phyloP scores from a whole-genome alignment of 1,139 yeast species.

The Komagataea norvegica region DNA sequence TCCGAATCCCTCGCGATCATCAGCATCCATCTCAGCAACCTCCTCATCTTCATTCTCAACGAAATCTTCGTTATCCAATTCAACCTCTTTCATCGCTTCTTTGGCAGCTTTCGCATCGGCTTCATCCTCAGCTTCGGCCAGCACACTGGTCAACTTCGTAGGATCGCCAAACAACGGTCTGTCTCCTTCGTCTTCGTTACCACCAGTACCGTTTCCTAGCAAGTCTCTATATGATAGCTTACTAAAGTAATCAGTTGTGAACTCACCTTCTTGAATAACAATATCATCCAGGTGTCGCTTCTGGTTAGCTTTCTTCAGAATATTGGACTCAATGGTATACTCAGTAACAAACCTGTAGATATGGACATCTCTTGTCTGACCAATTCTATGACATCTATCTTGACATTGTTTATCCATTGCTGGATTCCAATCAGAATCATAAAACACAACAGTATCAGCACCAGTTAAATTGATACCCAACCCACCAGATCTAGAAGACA shows the following conservation, averaged over 20 bases:
- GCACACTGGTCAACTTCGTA: constrained; percentile 54
- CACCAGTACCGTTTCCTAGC: constrained; percentile 65
- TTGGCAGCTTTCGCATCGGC: constrained; percentile 90
- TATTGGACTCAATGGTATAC: constrained; percentile 93
- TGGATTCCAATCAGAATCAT: constrained; percentile 99
- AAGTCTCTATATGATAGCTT: constrained; percentile 86
- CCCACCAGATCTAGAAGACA: constrained; percentile 97
- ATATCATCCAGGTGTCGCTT: constrained; percentile 93
- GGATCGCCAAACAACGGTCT: constrained; percentile 34
- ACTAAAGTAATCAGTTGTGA: constrained; percentile 93
- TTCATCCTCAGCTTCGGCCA: constrained; percentile 94
- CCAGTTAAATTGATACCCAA: constrained; percentile 96
- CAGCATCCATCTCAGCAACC: constrained; percentile 40
- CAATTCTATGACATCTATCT: constrained; percentile 98
- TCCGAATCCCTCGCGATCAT: constrained; percentile 68
- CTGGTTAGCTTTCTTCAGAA: constrained; percentile 90
- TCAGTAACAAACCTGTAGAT: constrained; percentile 95
- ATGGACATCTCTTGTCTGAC: constrained; percentile 96
- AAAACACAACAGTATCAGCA: constrained; percentile 98
- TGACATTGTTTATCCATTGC: constrained; percentile 99
- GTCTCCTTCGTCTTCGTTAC: constrained; percentile 37
- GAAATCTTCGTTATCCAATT: constrained; percentile 59
- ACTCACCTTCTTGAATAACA: constrained; percentile 96
- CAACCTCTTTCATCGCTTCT: constrained; percentile 14
- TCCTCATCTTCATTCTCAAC: constrained; percentile 37